phyloP scores from a whole-genome alignment of 768 basidiomycete species.

The Leucocoprinus birnbaumii region DNA sequence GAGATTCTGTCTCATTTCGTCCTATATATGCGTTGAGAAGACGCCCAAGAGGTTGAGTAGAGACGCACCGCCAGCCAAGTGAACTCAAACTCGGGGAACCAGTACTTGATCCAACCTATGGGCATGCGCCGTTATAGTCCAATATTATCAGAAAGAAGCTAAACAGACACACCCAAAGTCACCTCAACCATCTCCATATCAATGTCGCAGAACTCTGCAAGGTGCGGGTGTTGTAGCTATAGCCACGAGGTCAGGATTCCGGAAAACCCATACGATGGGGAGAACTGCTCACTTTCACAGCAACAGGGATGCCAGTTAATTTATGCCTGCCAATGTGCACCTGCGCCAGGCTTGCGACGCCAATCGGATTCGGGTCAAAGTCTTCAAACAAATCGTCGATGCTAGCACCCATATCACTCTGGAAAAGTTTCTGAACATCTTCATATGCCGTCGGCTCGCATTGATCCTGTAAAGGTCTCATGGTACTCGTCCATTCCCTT shows the following conservation, averaged over 20 bases:
- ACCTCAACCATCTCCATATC: conserved; percentile 87
- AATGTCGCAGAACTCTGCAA: conserved; percentile 88
- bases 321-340: conserved; percentile 83
- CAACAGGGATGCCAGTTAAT: conserved; percentile 70
- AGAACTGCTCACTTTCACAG: conserved; percentile 66
- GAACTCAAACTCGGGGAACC: conserved; percentile 97
- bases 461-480: conserved; percentile 77
- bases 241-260: too few species aligned
- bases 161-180: conserved; percentile 50
- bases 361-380: conserved; percentile 86
- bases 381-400: conserved; percentile 78
- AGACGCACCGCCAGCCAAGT: conserved; percentile 77
- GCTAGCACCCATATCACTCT: conserved; percentile 71
- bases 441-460: conserved; percentile 87
- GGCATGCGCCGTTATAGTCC: neutral
- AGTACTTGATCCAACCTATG: conserved; percentile 79
- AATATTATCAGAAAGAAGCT: neutral
- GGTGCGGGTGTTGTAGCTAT: conserved; percentile 87
- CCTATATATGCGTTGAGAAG: conserved; percentile 42
- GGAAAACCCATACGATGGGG: neutral
- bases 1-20: conserved; percentile 91
- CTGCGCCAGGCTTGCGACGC: conserved; percentile 94
- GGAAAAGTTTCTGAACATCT: conserved; percentile 72
- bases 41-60: conserved; percentile 13
- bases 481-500: conserved; percentile 48